Conservation (phyloP, 768 basidiomycete genomes). For the Collybiopsis confluens region DNA sequence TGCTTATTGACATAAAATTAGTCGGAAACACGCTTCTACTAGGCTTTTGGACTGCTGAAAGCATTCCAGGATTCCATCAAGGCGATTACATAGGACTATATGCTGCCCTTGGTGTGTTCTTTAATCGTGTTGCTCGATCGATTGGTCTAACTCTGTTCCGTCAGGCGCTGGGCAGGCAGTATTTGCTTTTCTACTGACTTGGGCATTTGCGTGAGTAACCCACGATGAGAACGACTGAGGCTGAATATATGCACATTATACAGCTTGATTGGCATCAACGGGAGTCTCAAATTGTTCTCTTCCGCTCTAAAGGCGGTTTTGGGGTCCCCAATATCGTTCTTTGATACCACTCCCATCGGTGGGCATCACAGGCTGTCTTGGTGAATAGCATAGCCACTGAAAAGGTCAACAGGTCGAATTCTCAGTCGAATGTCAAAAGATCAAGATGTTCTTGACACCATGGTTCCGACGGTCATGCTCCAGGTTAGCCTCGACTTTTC, state of each 20-base stretch:
- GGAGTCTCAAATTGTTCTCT: slow-evolving; percentile 50
- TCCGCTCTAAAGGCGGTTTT: slow-evolving; percentile 53
- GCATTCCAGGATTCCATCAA: slow-evolving; percentile 51
- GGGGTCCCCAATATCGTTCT: slow-evolving; percentile 60
- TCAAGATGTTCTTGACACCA: slow-evolving; percentile 52
- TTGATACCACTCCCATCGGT: slow-evolving; percentile 72
- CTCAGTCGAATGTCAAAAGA: slow-evolving; percentile 58
- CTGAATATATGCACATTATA: background rate
- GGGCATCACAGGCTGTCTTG: slow-evolving; percentile 7
- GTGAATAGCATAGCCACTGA: background rate
- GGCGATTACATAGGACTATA: slow-evolving; percentile 68
- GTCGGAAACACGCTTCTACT: slow-evolving; percentile 67
- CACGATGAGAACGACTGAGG: background rate
- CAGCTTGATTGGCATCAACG: slow-evolving; percentile 34
- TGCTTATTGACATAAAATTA: slow-evolving; percentile 14
- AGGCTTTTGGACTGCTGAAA: slow-evolving; percentile 64
- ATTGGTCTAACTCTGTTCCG: background rate
- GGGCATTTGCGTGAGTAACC: slow-evolving; percentile 43
- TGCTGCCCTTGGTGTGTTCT: slow-evolving; percentile 36
- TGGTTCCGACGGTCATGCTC: slow-evolving; percentile 42
- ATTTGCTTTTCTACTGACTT: slow-evolving; percentile 45
- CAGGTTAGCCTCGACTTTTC: slow-evolving; percentile 30
- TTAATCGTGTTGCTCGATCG: background rate
- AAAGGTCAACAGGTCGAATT: slow-evolving; percentile 43
- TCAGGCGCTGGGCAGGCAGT: slow-evolving; percentile 46